A percentile compares a stretch with the other conserved stretches of the same genome.
Evolutionary conservation across 1,284 basidiomycete species (phyloP).

Genomic region (Neonothopanus nambi): DNA sequence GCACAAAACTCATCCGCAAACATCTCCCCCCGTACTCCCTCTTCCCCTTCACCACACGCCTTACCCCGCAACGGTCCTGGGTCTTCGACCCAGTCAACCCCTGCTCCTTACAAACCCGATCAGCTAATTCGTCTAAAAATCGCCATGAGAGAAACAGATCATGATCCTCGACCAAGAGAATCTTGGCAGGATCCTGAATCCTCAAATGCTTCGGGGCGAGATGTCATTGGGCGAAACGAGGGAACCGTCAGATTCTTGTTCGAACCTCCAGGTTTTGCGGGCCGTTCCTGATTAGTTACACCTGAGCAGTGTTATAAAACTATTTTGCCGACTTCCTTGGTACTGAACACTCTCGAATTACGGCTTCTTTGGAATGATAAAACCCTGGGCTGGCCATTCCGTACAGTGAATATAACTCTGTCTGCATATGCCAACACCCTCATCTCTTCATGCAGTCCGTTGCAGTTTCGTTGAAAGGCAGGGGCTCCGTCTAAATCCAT

Average conservation of each 20-base stretch:
- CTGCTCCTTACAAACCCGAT: constrained; percentile 67
- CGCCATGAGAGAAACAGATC: constrained; percentile 70
- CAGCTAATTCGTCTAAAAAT: constrained; percentile 81
- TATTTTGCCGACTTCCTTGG: too few relatives aligned
- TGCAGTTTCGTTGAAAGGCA: too few relatives aligned
- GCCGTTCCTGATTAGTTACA: background rate
- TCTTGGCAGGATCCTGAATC: constrained; percentile 26
- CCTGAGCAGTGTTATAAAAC: too few relatives aligned
- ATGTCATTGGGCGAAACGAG: constrained; percentile 72
- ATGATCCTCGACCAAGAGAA: constrained; percentile 39
- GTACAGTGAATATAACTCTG: too few relatives aligned
- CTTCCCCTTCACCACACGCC: constrained; percentile 71
- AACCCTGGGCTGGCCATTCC: too few relatives aligned
- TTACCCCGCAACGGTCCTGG: constrained; percentile 45
- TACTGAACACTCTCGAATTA: too few relatives aligned
- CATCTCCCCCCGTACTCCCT: constrained; percentile 71
- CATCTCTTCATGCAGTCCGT: too few relatives aligned
- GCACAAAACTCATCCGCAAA: constrained; percentile 68
- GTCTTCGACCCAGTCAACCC: constrained; percentile 28
- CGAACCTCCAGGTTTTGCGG: constrained; percentile 50
- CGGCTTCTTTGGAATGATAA: too few relatives aligned
- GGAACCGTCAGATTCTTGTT: constrained; percentile 85
- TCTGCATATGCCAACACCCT: too few relatives aligned
- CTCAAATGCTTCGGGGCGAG: constrained; percentile 16
- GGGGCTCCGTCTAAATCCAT: too few relatives aligned